phyloP scores from a whole-genome alignment of 148 eudicot species.

The Suaeda aralocaspica region DNA sequence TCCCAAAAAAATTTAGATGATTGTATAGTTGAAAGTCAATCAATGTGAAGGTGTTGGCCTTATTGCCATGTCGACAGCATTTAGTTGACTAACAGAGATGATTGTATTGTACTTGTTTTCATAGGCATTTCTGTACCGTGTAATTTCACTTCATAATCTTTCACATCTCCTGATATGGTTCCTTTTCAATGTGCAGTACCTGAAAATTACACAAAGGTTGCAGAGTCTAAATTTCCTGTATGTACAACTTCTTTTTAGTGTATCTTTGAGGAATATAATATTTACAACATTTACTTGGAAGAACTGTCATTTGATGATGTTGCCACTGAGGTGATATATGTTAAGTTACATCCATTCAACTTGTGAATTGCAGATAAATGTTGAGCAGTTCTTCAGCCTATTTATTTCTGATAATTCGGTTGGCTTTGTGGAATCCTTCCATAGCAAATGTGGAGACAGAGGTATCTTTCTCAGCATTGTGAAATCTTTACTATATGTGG shows the following conservation, averaged over 20 bases:
- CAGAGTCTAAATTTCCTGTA: conserved; percentile 86
- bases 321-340: not conserved
- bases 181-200: conserved; percentile 52
- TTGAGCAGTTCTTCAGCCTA: conserved; percentile 68
- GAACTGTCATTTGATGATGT: not conserved
- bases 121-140: not conserved
- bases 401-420: conserved; percentile 66
- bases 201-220: conserved; percentile 55
- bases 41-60: not conserved
- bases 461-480: conserved; percentile 35
- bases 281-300: not conserved
- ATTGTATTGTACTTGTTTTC: not conserved
- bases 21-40: no score
- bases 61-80: not conserved
- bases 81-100: not conserved
- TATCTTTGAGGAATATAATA: not conserved
- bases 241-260: not conserved
- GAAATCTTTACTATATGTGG: not conserved
- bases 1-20: no score
- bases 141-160: not conserved
- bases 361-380: conserved; percentile 51
- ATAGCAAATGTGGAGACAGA: conserved; percentile 71
- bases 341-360: not conserved
- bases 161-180: not conserved
- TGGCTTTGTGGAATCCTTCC: conserved; percentile 64